phyloP scores from a whole-genome alignment of 306 rosid genomes.

The Dryas drummondii region DNA sequence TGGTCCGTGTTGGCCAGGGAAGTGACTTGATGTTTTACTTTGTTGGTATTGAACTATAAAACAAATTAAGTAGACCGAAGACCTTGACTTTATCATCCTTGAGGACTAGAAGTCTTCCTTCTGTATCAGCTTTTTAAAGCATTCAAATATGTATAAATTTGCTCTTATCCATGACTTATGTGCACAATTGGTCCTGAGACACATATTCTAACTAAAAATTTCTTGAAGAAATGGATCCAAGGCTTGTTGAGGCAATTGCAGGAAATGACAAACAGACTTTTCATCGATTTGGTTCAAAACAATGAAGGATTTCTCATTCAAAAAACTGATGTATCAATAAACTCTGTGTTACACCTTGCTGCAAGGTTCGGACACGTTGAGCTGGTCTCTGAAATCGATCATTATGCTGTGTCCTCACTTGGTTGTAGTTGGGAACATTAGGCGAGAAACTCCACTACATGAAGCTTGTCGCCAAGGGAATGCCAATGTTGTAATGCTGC shows the following conservation, averaged over 20 bases:
- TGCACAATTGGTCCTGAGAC: no score
- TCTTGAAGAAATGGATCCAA: conserved; percentile 44
- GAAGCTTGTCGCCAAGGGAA: conserved; percentile 59
- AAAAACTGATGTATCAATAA: conserved; percentile 36
- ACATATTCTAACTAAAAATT: no score
- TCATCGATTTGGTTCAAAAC: conserved; percentile 38
- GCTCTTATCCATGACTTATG: no score
- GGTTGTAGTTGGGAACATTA: conserved; percentile 48
- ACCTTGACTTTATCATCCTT: no score
- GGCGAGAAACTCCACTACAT: conserved; percentile 61
- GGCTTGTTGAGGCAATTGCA: conserved; percentile 41
- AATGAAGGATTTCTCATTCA: conserved; percentile 42
- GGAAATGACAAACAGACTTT: conserved; percentile 30
- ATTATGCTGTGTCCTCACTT: conserved; percentile 48
- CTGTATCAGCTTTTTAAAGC: no score
- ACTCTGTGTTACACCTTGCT: conserved; percentile 58
- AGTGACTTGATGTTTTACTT: no score
- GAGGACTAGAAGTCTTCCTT: no score
- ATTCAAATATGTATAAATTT: no score
- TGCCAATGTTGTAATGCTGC: conserved; percentile 36
- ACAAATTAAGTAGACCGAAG: no score
- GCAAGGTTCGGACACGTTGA: conserved; percentile 47
- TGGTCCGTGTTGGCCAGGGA: no score
- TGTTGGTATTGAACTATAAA: no score
- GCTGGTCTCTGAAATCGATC: conserved; percentile 44